These are phyloP conservation scores for Schizosaccharomyces cryophilus DNA, from an alignment of 805 yeast genomes.

Conservation along the genomic window DNA sequence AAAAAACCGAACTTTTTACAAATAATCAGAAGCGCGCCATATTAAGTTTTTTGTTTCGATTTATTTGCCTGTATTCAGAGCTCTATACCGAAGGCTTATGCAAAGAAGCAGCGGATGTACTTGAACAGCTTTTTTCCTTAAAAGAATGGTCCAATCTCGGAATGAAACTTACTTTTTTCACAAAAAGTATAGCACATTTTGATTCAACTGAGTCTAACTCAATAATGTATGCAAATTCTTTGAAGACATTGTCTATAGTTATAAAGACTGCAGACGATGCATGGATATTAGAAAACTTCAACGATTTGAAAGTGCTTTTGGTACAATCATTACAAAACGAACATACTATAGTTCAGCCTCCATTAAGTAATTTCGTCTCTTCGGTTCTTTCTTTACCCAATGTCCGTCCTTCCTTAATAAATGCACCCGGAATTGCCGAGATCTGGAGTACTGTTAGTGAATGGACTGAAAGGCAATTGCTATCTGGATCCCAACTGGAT, in stretches of 20 bases:
- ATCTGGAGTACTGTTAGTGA: neutral
- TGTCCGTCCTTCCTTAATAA: neutral
- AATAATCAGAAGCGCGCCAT: neutral
- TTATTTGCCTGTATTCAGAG: constrained; percentile 65
- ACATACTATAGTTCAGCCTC: constrained; percentile 69
- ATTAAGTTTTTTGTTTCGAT: constrained; percentile 41
- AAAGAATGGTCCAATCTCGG: constrained; percentile 69
- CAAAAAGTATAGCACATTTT: constrained; percentile 55
- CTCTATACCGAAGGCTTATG: constrained; percentile 64
- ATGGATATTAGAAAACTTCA: constrained; percentile 58
- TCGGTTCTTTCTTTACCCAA: neutral
- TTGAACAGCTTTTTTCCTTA: constrained; percentile 47
- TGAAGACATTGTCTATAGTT: constrained; percentile 68
- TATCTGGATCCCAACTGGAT: neutral
- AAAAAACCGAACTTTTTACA: constrained; percentile 6
- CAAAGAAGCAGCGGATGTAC: constrained; percentile 51
- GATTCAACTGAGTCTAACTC: constrained; percentile 39
- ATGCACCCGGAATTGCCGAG: neutral
- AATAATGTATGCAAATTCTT: constrained; percentile 60
- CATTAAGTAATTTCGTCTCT: constrained; percentile 9
- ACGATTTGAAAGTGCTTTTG: constrained; percentile 43
- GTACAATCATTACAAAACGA: constrained; percentile 65
- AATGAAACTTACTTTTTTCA: constrained; percentile 71
- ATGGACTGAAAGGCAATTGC: neutral
- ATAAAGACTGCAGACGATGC: constrained; percentile 48